phyloP scores from a whole-genome alignment of 192 early-diverging fungal genomes.

The Haplosporangium gracile region DNA sequence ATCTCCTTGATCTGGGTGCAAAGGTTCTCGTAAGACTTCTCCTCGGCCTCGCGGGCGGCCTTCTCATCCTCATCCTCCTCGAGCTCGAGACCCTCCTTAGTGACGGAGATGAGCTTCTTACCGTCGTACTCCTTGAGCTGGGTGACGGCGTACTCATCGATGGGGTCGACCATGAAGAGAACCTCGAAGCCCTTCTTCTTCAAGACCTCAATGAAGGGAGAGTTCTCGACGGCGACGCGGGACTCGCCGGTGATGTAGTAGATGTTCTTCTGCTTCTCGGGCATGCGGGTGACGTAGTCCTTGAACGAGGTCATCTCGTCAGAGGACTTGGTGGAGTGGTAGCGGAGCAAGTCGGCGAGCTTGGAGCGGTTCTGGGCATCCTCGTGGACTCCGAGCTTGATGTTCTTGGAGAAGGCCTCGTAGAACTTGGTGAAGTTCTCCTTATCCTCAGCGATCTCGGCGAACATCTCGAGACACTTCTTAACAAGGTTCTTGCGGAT shows the following conservation, averaged over 20 bases:
- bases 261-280: slow-evolving; percentile 99
- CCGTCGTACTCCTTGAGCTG: slow-evolving; percentile 99
- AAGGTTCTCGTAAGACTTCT: slow-evolving; percentile 91
- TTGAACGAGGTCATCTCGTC: slow-evolving; percentile 98
- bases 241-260: slow-evolving; percentile 99
- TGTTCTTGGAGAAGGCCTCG: slow-evolving; percentile 99
- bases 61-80: slow-evolving; percentile 99
- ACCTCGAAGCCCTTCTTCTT: slow-evolving; percentile 99
- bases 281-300: slow-evolving; percentile 99
- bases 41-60: slow-evolving; percentile 93
- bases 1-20: slow-evolving; percentile 97
- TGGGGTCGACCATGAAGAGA: slow-evolving; percentile 98
- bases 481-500: slow-evolving; percentile 99
- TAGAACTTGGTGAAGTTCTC: slow-evolving; percentile 99
- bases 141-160: slow-evolving; percentile 99
- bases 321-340: slow-evolving; percentile 98
- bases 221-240: slow-evolving; percentile 93
- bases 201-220: slow-evolving; percentile 98
- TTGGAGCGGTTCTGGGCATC: slow-evolving; percentile 97
- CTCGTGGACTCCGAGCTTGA: slow-evolving; percentile 99
- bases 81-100: slow-evolving; percentile 99
- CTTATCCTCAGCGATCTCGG: slow-evolving; percentile 97
- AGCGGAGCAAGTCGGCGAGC: slow-evolving; percentile 97
- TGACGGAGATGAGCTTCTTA: slow-evolving; percentile 98
- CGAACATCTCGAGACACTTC: slow-evolving; percentile 99